These are phyloP conservation scores for Scheffersomyces quercinus DNA, from an alignment of 1,139 yeast species.

Conservation along the genomic window DNA sequence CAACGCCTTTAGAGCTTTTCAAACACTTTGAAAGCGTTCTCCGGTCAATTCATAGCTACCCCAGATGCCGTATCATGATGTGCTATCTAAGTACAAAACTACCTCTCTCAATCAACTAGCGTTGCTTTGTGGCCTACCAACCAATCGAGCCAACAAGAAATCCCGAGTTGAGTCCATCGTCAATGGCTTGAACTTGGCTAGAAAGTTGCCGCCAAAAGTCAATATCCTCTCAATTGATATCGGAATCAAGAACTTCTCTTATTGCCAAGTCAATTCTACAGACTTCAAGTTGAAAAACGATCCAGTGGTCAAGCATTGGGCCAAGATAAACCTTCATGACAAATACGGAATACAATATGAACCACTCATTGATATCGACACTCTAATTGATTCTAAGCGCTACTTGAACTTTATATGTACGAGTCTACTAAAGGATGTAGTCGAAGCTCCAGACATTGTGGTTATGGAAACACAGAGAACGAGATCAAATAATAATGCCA, in stretches of 20 bases:
- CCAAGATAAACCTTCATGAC: constrained; percentile 28
- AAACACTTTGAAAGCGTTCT: too few relatives aligned
- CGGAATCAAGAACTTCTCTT: constrained; percentile 45
- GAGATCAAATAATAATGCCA: constrained; percentile 29
- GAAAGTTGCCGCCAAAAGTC: constrained; percentile 15
- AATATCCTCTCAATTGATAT: constrained; percentile 35
- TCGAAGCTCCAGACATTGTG: constrained; percentile 20
- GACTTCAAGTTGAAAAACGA: constrained; percentile 8
- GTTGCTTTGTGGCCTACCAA: constrained; percentile 35
- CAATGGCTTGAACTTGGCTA: constrained; percentile 20
- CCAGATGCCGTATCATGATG: background rate
- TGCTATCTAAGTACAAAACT: constrained; percentile 9
- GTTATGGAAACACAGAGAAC: constrained; percentile 44
- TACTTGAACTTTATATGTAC: constrained; percentile 26
- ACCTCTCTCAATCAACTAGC: constrained; percentile 31
- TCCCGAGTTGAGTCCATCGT: constrained; percentile 25
- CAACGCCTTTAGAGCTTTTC: too few relatives aligned
- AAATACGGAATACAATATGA: constrained; percentile 15
- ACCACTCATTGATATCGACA: constrained; percentile 12
- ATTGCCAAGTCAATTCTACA: constrained; percentile 25
- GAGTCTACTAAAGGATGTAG: constrained; percentile 19
- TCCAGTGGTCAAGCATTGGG: constrained; percentile 24
- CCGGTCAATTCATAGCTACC: too few relatives aligned
- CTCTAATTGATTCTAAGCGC: constrained; percentile 25
- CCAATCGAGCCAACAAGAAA: constrained; percentile 26